Evolutionary conservation across 768 basidiomycete species (phyloP), one percentile per base, ranked within the genome.

Genomic region (Russula sp.): DNA sequence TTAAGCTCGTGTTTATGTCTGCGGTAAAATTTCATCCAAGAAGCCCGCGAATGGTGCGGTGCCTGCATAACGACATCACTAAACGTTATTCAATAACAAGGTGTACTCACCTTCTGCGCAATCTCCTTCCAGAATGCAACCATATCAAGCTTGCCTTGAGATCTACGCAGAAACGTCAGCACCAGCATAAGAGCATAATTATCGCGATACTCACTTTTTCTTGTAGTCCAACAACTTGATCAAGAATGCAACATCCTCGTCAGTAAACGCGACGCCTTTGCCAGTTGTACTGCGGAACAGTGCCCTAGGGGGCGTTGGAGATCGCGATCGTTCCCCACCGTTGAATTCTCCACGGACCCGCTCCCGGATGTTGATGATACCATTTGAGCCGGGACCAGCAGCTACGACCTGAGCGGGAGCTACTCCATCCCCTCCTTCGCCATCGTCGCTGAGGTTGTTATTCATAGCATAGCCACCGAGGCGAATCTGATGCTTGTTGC

Each of bases 1-100:
- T 87, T 80, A 42, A 92, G 76, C 69, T 94, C 92, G 69, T 94
- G 92, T 69, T 90, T 91, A 73, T 94, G 92, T 61, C 92, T 79
- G 18, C 92, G 82, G 84, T 90, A 94, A 74, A 86, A 94, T 75
- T 94, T 94, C 90, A 94, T 92, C 92, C 92, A 94, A 7, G 92
- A 94, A 53, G 92, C 92, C 42, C 90, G 86, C 28, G 92, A 93
- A 71, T 94, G 92, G 74, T 94, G 92, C 0, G 92, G 92, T 0
- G 91, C 91, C 88, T 90, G 51, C 30, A 42, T 30, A 18, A 48
- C 11, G 58, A 52, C 36, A 58, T 38, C 54, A 48, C 16, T 24
- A 18, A 48, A 32, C 16, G 28, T 51, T 30, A 13, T 9, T 36
- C 10, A 24, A 32, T 57, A 40, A 76, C 61, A 34, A 14, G 26